A percentile compares a stretch with the other conserved stretches of the same genome.
These are phyloP conservation scores for Anethum foeniculum DNA, from an alignment of 140 eudicot species.

Conservation along the genomic window DNA sequence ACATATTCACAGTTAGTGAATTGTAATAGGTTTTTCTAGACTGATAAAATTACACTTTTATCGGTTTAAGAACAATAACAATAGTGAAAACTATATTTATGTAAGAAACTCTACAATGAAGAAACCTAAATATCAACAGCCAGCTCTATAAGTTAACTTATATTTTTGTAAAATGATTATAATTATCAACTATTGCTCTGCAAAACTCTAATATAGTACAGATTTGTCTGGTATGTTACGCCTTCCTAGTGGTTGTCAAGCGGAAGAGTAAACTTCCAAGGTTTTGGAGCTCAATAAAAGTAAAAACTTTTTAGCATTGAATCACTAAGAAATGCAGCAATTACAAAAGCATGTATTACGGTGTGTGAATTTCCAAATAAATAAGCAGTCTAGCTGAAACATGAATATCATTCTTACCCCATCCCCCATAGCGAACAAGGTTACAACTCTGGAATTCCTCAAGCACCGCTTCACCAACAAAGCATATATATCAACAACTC, in stretches of 20 bases:
- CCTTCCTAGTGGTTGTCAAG: too few relatives aligned
- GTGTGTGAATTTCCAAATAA: not conserved
- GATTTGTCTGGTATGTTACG: not conserved
- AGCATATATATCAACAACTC: constrained; percentile 49
- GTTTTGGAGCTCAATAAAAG: not conserved
- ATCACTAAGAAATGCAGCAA: not conserved
- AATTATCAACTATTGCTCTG: not conserved
- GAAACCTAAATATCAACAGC: not conserved
- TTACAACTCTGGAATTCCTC: constrained; percentile 31
- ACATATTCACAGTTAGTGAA: not conserved
- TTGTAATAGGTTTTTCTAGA: not conserved
- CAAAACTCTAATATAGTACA: not conserved
- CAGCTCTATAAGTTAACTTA: not conserved
- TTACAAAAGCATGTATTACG: not conserved
- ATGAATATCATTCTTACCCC: constrained; percentile 35
- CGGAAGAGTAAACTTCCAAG: not conserved
- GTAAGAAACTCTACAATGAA: not conserved
- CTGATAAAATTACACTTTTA: too few relatives aligned
- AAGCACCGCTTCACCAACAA: constrained; percentile 47
- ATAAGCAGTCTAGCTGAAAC: not conserved
- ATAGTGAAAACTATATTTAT: not conserved
- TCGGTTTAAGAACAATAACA: not conserved
- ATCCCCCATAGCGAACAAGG: constrained; percentile 48
- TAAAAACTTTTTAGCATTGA: not conserved
- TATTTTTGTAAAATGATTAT: not conserved